Conservation (phyloP, 768 basidiomycete genomes). For the Mycena amicta region DNA sequence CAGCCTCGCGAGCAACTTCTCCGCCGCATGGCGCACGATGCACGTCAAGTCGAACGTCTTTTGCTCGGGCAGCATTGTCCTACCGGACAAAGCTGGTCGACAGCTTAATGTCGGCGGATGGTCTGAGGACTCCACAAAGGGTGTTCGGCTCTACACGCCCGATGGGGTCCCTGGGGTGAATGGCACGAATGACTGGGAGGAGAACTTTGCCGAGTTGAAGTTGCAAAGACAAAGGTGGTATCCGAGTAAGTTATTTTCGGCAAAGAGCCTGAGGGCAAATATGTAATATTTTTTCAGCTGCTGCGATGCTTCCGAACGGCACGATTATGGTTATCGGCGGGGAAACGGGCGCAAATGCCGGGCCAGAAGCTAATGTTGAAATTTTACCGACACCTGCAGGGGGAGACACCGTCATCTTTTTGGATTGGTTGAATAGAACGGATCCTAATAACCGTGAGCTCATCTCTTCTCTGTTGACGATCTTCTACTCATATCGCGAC, state of each 20-base stretch:
- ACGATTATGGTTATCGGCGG: constrained; percentile 58
- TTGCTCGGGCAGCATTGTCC: constrained; percentile 71
- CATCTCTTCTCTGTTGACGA: not conserved
- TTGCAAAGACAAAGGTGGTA: constrained; percentile 47
- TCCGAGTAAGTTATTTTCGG: not conserved
- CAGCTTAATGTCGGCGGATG: constrained; percentile 70
- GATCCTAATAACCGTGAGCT: constrained; percentile 64
- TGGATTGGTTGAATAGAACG: constrained; percentile 70
- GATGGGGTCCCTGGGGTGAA: constrained; percentile 69
- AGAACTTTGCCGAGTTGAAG: constrained; percentile 56
- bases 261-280: not conserved
- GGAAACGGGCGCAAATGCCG: constrained; percentile 69
- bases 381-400: constrained; percentile 68
- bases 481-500: too few species aligned
- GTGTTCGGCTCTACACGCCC: constrained; percentile 73
- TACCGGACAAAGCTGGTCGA: constrained; percentile 74
- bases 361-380: constrained; percentile 70
- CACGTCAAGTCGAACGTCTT: constrained; percentile 79
- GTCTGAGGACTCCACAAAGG: constrained; percentile 72
- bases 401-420: constrained; percentile 60
- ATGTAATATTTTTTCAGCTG: constrained; percentile 30
- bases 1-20: constrained; percentile 51
- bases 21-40: constrained; percentile 73
- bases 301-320: constrained; percentile 72
- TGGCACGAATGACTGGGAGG: constrained; percentile 80